Evolutionary conservation across 805 yeast genomes (phyloP), one percentile per base, ranked within the genome.

Genomic region (Candida ficus): DNA sequence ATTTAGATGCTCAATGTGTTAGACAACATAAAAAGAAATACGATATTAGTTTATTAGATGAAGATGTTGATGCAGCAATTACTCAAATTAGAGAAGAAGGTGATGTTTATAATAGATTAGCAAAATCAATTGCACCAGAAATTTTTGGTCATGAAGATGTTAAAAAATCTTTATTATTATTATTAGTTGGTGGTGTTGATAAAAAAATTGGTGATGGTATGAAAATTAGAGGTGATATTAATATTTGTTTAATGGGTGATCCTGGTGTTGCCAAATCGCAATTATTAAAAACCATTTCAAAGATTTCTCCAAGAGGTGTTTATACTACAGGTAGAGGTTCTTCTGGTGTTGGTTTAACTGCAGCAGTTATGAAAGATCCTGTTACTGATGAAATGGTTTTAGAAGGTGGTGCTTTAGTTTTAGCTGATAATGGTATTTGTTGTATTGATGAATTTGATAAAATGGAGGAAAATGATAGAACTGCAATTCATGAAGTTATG

Each of bases 251-350:
- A 38, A 91, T 93, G 97, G 99, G 99, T 54, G 99, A 93, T 59
- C 99, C 99, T 31, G 99, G 99, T 71, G 99, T 93, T 40, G 99
- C 99, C 57, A 93, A 93, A 65, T 93, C 98, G 3, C 99, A 93
- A 72, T 70, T 93, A 57, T 71, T 93, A 48, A 93, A 93, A 61
- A 83, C 95, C 26, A 87, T 93, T 49, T 75, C 88, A 44, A 88
- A 90, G 54, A 84, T 93, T 40, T 93, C 98, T 4, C 99, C 99
- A 23, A 75, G 98, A 57, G 95, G 96, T 37, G 95, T 93, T 23
- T 93, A 93, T 63, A 93, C 99, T 8, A 93, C 99, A 1, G 99
- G 99, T 67, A 80, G 95, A 56, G 99, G 99, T 61, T 89, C 97
- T 4, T 93, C 99, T 0, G 99, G 99, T 42, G 99, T 93, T 34